Base-by-base conservation (phyloP, 2,329 filamentous ascomycete species). In the Hymenoscyphus linearis region DNA sequence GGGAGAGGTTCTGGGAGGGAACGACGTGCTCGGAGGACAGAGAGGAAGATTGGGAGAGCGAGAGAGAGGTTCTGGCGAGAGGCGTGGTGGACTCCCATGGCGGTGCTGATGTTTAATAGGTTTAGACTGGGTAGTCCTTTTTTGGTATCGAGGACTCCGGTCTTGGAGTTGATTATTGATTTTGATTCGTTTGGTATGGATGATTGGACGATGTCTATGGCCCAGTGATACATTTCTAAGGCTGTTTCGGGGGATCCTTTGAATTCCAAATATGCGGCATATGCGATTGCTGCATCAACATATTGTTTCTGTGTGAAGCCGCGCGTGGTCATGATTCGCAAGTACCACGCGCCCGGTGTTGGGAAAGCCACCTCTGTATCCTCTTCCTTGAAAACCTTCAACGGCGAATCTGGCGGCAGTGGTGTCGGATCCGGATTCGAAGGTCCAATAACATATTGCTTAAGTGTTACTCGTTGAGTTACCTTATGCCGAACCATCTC, bases 1-100 rank as follows among this genome's bases (percentile, higher is more conserved):
- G 64, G 0, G 74, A 74, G 16, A 74, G 69, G 9, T 70, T 5
- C 7, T n/a, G 76, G 81, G 54, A 77, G 86, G 71, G 69, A 86
- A 74, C 89, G 86, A 26, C 91, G 86, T 9, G 91, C 89, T 66
- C 90, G 86, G 12, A 98, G 85, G 52, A 96, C 79, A 31, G 92
- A 96, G 47, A 96, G 81, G 69, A 96, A 89, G 57, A 96, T 90
- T 2, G 93, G 90, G 1, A 98, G 82, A 1, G 93, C 91, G 3
- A 80, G 76, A 6, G 84, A 75, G 18, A 91, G 72, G 66, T 92
- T 83, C 18, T 85, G 87, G 60, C 79, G 81, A 52, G 85, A 82
- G 6, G 93, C 93, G 67, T 88, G 85, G 76, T 95, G 89, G 14
- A 87, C 87, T 3, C 89, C 93, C 1, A 96, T 79, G 13, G 88